Evolutionary conservation across 225 moss, liverwort and hornwort species (phyloP).

Genomic region (Rhytidiadelphus loreus): DNA sequence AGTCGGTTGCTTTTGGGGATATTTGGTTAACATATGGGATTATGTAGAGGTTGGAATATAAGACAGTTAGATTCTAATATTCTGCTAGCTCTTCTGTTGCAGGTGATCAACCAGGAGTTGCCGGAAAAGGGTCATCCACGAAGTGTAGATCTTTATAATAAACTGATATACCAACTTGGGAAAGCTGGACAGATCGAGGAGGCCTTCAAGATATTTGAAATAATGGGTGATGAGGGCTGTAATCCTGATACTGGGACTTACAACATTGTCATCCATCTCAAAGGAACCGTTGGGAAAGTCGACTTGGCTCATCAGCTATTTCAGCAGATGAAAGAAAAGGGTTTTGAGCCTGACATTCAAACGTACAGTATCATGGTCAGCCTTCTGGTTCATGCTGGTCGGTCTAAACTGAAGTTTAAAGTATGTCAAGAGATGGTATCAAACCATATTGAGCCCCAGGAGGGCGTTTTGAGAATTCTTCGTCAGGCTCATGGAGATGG

Average conservation of each 20-base stretch:
- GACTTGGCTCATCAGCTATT: constrained; percentile 23
- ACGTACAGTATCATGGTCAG: constrained; percentile 25
- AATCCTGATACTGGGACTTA: constrained; percentile 18
- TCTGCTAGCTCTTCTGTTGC: neutral
- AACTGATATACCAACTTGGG: constrained; percentile 27
- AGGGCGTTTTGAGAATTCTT: constrained; percentile 19
- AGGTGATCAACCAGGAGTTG: constrained; percentile 49
- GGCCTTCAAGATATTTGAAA: constrained; percentile 25
- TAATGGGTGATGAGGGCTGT: constrained; percentile 15
- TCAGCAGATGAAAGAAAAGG: constrained; percentile 28
- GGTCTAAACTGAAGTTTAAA: constrained; percentile 6
- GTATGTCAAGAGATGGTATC: constrained; percentile 29
- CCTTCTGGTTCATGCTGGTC: constrained; percentile 18
- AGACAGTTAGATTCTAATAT: neutral
- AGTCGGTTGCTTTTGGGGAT: neutral
- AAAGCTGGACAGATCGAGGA: constrained; percentile 37
- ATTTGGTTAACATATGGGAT: neutral
- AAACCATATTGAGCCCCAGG: constrained; percentile 1
- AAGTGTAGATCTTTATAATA: constrained; percentile 13
- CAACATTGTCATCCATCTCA: constrained; percentile 19
- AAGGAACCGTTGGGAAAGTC: constrained; percentile 28
- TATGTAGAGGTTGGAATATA: neutral
- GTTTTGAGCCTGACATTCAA: constrained; percentile 10
- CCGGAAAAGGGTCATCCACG: constrained; percentile 9
- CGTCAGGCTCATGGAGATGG: constrained; percentile 7